Conservation (phyloP, 208 protist species). For the Crithidia brevicula region DNA sequence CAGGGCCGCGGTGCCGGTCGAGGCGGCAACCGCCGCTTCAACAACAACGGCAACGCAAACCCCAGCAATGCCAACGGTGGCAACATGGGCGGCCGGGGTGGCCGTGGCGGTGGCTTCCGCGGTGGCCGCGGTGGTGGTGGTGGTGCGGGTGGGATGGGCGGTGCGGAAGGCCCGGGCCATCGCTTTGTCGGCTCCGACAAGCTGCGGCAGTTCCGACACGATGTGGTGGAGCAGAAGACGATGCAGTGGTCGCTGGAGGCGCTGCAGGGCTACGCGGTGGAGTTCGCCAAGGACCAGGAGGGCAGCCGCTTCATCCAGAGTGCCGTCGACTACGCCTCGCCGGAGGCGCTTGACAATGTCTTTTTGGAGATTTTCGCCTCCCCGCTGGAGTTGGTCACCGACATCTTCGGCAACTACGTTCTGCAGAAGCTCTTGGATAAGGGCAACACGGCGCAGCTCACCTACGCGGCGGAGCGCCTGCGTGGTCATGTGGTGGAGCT, state of each 20-base stretch:
- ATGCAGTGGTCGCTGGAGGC: slow-evolving; percentile 76
- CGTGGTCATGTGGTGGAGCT: slow-evolving; percentile 94
- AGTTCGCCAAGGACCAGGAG: slow-evolving; percentile 97
- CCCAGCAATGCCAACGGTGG: neutral
- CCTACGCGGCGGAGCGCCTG: slow-evolving; percentile 81
- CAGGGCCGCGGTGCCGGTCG: slow-evolving; percentile 24
- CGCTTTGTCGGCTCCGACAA: slow-evolving; percentile 61
- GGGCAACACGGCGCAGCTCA: slow-evolving; percentile 86
- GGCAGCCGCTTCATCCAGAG: slow-evolving; percentile 98
- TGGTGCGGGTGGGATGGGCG: slow-evolving; percentile 33
- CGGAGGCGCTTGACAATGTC: slow-evolving; percentile 86
- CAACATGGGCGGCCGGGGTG: slow-evolving; percentile 2
- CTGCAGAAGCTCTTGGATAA: slow-evolving; percentile 98
- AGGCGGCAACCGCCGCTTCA: slow-evolving; percentile 31
- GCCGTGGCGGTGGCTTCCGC: slow-evolving; percentile 21
- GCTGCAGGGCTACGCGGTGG: slow-evolving; percentile 92
- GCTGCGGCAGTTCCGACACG: slow-evolving; percentile 69
- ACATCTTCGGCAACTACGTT: slow-evolving; percentile 99
- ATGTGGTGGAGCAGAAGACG: slow-evolving; percentile 47
- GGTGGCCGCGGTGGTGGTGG: slow-evolving; percentile 32
- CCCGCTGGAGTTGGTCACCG: slow-evolving; percentile 93
- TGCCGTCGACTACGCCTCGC: slow-evolving; percentile 88
- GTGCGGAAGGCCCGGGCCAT: slow-evolving; percentile 36
- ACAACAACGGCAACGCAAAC: slow-evolving; percentile 15
- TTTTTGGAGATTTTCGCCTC: slow-evolving; percentile 94